A percentile compares a stretch with the other conserved stretches of the same genome.
Conservation (phyloP, 768 basidiomycete genomes). For the Rhodotorula paludigena region DNA sequence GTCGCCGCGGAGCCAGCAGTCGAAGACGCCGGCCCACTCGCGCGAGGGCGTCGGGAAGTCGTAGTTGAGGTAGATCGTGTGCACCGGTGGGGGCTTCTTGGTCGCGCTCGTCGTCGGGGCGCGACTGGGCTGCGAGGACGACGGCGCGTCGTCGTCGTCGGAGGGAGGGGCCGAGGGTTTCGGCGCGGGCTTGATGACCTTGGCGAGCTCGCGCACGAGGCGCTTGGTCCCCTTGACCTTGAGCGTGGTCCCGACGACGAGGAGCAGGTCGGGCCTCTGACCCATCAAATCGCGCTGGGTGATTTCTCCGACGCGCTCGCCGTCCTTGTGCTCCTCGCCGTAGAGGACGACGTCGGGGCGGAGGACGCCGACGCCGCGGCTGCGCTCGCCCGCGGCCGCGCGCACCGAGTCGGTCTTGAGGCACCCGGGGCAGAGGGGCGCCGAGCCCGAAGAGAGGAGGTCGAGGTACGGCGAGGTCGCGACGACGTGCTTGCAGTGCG, state of each 20-base stretch:
- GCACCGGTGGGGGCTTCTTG: constrained; percentile 49
- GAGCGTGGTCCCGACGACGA: constrained; percentile 86
- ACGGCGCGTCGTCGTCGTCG: neutral
- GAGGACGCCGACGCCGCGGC: constrained; percentile 70
- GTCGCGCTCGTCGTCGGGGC: neutral
- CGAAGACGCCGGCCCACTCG: constrained; percentile 87
- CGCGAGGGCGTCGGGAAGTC: constrained; percentile 78
- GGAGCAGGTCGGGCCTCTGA: constrained; percentile 67
- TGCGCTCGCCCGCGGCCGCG: constrained; percentile 68
- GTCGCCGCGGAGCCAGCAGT: constrained; percentile 83
- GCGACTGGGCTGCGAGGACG: neutral
- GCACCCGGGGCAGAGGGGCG: constrained; percentile 76
- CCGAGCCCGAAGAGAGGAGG: constrained; percentile 59
- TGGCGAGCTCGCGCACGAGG: constrained; percentile 67
- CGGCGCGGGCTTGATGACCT: constrained; percentile 62
- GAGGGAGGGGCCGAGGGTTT: neutral
- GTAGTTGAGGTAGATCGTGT: constrained; percentile 74
- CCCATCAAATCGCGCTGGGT: constrained; percentile 73
- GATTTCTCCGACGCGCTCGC: constrained; percentile 76
- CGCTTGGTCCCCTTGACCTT: constrained; percentile 85
- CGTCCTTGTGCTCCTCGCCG: constrained; percentile 80
- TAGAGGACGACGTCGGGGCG: constrained; percentile 86
- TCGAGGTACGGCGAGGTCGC: constrained; percentile 62
- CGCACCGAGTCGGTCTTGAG: constrained; percentile 63
- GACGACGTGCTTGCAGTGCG: constrained; percentile 68